Evolutionary conservation across 495 filamentous ascomycete species (phyloP), one percentile per base, ranked within the genome.

Genomic region (Daldinia bambusicola): DNA sequence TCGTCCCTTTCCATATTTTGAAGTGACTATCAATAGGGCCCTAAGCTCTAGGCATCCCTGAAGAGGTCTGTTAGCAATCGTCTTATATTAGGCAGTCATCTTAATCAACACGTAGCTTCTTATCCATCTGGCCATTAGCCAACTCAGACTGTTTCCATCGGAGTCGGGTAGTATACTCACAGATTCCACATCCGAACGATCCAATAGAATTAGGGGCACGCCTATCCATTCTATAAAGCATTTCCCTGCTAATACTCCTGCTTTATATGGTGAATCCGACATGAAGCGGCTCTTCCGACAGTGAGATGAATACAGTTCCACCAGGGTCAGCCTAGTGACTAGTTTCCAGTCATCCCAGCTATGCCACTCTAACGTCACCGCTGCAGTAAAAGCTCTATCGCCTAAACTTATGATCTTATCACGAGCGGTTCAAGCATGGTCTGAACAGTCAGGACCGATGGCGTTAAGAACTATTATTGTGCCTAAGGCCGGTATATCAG

Each of bases 231-330:
- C 18, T 41, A 55, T 64, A 48, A 60, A 55, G 63, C 50, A 1
- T 18, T 12, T 37, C 48, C 53, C 55, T 51, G 14, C 22, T 48
- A 38, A 61, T 40, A 41, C 22, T 38, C 34, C 53, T 55, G 32
- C 63, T 53, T 48, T 56, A 50, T 36, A 36, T 22, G 38, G 30
- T 14, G 43, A 57, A 66, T 41, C 30, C 58, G 52, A 30, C 60
- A 61, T 48, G 26, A 37, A 53, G 70, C 70, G 66, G 66, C 66
- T 73, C 53, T 65, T 63, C 70, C 70, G 70, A 55, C 57, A 26
- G 13, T 38, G 52, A 66, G 10, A 12, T n/a, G 14, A 22, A 58
- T 34, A 34, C 41, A 53, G 45, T 58, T 60, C 57, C 66, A 63
- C 52, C 63, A 30, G n/a, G 31, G 34, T 26, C 37, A 16, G 16